Evolutionary conservation across 2,329 filamentous ascomycete genomes (phyloP).

Genomic region (Hypoxylon sp.): DNA sequence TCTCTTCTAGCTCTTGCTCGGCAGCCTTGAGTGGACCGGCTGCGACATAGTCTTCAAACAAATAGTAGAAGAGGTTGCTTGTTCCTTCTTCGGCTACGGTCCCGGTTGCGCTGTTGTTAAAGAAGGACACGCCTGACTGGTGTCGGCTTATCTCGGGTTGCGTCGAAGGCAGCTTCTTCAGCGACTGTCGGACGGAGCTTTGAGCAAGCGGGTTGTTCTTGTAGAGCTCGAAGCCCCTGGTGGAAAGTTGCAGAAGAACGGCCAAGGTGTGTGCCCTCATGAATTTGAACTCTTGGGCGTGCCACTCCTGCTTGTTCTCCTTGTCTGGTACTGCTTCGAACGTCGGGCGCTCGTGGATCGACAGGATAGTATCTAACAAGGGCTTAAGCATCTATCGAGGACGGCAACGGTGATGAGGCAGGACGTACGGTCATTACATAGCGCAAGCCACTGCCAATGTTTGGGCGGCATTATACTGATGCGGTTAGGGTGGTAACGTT

Average conservation of each 20-base stretch:
- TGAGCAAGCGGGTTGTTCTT: constrained; percentile 53
- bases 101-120: constrained; percentile 20
- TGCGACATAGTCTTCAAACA: constrained; percentile 72
- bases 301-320: constrained; percentile 36
- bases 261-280: constrained; percentile 51
- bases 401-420: neutral
- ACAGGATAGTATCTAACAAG: constrained; percentile 68
- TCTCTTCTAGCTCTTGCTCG: constrained; percentile 55
- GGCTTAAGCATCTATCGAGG: constrained; percentile 30
- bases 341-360: constrained; percentile 68
- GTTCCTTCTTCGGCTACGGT: constrained; percentile 57
- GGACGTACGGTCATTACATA: constrained; percentile 68
- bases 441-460: constrained; percentile 74
- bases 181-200: constrained; percentile 48
- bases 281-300: constrained; percentile 42
- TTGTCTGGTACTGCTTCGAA: constrained; percentile 42
- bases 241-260: constrained; percentile 51
- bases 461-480: constrained; percentile 50
- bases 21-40: constrained; percentile 61
- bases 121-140: constrained; percentile 35
- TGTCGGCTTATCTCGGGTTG: constrained; percentile 28
- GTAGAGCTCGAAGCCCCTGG: constrained; percentile 49
- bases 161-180: constrained; percentile 53
- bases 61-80: constrained; percentile 69
- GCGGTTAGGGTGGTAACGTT: constrained; percentile 38